Percentiles rank a stretch among this genome's conserved stretches.
Conservation (phyloP, 176 grass and related monocot genomes). For the Aegilops speltoides region DNA sequence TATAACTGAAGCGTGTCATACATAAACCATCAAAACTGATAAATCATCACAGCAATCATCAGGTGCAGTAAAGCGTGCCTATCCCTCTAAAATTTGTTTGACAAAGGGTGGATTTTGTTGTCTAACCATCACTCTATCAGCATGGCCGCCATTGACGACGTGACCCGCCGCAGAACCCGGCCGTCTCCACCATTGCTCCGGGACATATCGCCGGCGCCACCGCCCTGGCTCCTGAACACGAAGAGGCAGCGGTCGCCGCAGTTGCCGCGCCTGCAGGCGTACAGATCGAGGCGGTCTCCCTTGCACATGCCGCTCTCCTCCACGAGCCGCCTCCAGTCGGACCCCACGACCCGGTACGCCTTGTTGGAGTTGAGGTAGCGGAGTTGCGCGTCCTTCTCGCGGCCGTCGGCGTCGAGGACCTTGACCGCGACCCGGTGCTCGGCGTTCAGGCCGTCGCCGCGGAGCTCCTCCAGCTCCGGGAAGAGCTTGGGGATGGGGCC, state of each 20-base stretch:
- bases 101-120: too few species aligned
- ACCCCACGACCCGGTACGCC: background rate
- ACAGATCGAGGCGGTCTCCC: background rate
- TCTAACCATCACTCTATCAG: too few species aligned
- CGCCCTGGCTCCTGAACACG: background rate
- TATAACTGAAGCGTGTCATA: too few species aligned
- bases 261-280: background rate
- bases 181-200: too few species aligned
- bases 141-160: too few species aligned
- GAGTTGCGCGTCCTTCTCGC: background rate
- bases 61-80: too few species aligned
- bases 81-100: too few species aligned
- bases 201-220: too few species aligned
- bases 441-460: background rate
- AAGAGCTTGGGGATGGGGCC: background rate
- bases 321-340: background rate
- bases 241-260: background rate
- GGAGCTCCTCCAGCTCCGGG: background rate
- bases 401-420: background rate
- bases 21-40: too few species aligned
- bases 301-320: background rate
- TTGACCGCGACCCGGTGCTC: background rate
- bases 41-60: too few species aligned
- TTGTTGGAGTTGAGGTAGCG: background rate
- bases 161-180: too few species aligned